These are phyloP conservation scores for Lactuca sativa DNA, from an alignment of 129 eudicot species.

Conservation along the genomic window DNA sequence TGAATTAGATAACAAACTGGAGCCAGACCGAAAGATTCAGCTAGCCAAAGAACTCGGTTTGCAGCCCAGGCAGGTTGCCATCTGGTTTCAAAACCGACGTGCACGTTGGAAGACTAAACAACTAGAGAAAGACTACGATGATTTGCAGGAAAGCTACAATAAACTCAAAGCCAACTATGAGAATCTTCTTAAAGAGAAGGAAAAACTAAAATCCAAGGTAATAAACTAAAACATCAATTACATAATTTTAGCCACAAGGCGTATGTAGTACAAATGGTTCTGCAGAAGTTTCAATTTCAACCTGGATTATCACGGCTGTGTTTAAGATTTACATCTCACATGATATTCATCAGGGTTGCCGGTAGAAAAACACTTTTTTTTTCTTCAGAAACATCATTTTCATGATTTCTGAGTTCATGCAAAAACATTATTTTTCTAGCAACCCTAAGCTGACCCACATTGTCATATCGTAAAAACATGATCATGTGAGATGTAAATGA, in stretches of 20 bases:
- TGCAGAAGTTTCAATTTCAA: no score
- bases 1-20: conserved; percentile 85
- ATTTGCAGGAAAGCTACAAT: conserved; percentile 57
- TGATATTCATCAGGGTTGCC: no score
- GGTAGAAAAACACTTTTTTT: no score
- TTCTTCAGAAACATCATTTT: no score
- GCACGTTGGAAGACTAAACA: conserved; percentile 87
- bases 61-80: conserved; percentile 91
- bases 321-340: no score
- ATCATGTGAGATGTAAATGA: no score
- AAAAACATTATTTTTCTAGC: no score
- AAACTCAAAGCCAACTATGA: conserved; percentile 74
- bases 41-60: conserved; percentile 91
- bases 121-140: conserved; percentile 78
- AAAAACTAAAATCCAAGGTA: conserved; percentile 74
- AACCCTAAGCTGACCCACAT: no score
- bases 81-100: conserved; percentile 93
- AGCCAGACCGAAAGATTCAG: conserved; percentile 82
- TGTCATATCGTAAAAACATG: no score
- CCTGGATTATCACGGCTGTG: no score
- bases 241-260: not conserved
- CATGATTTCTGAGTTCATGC: no score
- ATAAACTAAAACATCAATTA: not conserved
- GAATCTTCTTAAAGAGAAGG: conserved; percentile 68
- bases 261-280: no score